These are phyloP conservation scores for Russula virescens DNA, from an alignment of 768 basidiomycete genomes.

Conservation along the genomic window DNA sequence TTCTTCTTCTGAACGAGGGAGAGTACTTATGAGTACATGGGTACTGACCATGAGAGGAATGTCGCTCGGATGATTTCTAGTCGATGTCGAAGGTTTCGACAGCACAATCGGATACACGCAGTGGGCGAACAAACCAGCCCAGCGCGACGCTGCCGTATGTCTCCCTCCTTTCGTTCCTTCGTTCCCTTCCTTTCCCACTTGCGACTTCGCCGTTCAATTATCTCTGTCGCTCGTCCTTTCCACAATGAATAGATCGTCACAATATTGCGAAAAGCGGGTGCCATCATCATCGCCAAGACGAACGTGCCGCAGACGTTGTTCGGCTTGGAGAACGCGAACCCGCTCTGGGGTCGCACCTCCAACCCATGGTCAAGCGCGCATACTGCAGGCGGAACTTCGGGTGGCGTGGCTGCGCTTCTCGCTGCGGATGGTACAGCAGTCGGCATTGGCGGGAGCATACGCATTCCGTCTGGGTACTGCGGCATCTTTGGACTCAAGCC, in stretches of 20 bases:
- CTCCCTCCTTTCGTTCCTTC: too few species aligned
- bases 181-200: too few species aligned
- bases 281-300: slow-evolving; percentile 81
- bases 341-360: slow-evolving; percentile 66
- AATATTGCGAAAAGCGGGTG: slow-evolving; percentile 60
- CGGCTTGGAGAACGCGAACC: slow-evolving; percentile 77
- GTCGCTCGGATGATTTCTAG: slow-evolving; percentile 30
- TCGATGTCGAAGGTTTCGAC: slow-evolving; percentile 61
- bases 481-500: slow-evolving; percentile 80
- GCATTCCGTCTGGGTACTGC: slow-evolving; percentile 75
- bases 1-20: too few species aligned
- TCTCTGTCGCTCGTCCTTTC: too few species aligned
- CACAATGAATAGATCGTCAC: slow-evolving; percentile 52
- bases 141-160: slow-evolving; percentile 57
- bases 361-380: slow-evolving; percentile 54
- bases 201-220: too few species aligned
- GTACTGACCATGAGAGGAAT: too few species aligned
- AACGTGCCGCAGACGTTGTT: slow-evolving; percentile 91
- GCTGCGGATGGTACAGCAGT: slow-evolving; percentile 72
- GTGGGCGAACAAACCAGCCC: slow-evolving; percentile 60
- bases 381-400: slow-evolving; percentile 24
- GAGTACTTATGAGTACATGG: too few species aligned
- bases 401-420: slow-evolving; percentile 63
- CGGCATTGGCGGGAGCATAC: slow-evolving; percentile 79
- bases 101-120: slow-evolving; percentile 64